Conservation (phyloP, 2,329 filamentous ascomycete genomes). For the Fusarium scirpi region DNA sequence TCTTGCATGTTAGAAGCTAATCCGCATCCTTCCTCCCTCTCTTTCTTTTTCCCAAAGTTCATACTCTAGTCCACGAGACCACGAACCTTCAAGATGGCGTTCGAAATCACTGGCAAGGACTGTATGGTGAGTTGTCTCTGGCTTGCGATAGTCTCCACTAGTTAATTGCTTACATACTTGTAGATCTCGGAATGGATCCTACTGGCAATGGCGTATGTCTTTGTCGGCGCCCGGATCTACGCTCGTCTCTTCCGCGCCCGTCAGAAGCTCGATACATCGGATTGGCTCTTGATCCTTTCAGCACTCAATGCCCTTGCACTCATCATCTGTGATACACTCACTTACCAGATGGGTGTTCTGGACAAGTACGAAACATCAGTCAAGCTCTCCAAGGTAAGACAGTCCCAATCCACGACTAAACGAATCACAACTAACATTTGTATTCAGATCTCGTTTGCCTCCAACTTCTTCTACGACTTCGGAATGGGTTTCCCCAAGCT, state of each 20-base stretch:
- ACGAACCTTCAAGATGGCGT: slow-evolving; percentile 28
- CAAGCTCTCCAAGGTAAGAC: slow-evolving; percentile 47
- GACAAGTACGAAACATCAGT: slow-evolving; percentile 49
- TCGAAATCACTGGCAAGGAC: slow-evolving; percentile 41
- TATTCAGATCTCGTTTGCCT: slow-evolving; percentile 50
- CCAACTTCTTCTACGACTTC: slow-evolving; percentile 54
- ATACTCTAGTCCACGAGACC: neutral
- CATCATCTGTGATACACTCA: slow-evolving; percentile 53
- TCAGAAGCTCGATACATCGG: slow-evolving; percentile 48
- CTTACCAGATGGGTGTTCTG: slow-evolving; percentile 49
- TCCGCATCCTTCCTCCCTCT: neutral
- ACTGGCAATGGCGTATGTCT: slow-evolving; percentile 44
- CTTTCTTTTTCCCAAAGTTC: neutral
- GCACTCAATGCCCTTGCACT: slow-evolving; percentile 49
- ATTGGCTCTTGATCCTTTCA: slow-evolving; percentile 47
- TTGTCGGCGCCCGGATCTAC: slow-evolving; percentile 49
- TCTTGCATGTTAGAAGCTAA: neutral
- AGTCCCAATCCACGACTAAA: fast-evolving
- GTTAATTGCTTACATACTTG: neutral
- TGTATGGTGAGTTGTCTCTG: slow-evolving; percentile 29
- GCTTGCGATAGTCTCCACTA: fast-evolving
- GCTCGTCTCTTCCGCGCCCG: slow-evolving; percentile 49
- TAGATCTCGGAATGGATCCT: slow-evolving; percentile 53
- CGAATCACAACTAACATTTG: neutral
- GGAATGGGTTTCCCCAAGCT: slow-evolving; percentile 54